These are phyloP conservation scores for Styphnolobium japonicum DNA, from an alignment of 306 rosid genomes.

Conservation along the genomic window DNA sequence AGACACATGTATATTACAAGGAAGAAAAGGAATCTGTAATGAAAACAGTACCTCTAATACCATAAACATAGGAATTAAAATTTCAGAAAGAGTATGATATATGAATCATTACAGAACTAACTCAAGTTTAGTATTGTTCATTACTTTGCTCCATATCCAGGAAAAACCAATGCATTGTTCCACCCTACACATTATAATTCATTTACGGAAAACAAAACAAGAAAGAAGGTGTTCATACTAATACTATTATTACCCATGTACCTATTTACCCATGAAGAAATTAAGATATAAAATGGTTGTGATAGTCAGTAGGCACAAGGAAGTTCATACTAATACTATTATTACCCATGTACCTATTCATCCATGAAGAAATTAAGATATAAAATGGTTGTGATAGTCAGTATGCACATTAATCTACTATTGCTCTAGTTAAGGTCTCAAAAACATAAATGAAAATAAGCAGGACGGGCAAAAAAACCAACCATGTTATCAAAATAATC, in stretches of 20 bases:
- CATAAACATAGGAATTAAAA: constrained; percentile 20
- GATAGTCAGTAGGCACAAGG: background rate
- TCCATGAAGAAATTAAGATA: background rate
- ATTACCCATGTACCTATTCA: background rate
- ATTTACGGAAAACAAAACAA: background rate
- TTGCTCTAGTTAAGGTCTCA: constrained; percentile 7
- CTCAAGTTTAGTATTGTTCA: background rate
- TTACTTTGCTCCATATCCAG: background rate
- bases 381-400: background rate
- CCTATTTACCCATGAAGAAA: background rate
- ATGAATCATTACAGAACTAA: background rate
- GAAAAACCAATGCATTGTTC: background rate
- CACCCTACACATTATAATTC: background rate
- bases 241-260: background rate
- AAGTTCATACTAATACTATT: background rate
- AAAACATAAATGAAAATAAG: background rate
- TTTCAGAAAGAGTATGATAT: background rate
- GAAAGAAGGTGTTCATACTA: background rate
- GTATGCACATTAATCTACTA: background rate
- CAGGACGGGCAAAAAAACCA: constrained; percentile 19
- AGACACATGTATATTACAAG: background rate
- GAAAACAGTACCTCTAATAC: background rate
- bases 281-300: background rate
- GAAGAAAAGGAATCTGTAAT: background rate
- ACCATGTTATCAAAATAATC: constrained; percentile 96